phyloP scores from a whole-genome alignment of 805 yeast species.

The Metschnikowia corniflorae region DNA sequence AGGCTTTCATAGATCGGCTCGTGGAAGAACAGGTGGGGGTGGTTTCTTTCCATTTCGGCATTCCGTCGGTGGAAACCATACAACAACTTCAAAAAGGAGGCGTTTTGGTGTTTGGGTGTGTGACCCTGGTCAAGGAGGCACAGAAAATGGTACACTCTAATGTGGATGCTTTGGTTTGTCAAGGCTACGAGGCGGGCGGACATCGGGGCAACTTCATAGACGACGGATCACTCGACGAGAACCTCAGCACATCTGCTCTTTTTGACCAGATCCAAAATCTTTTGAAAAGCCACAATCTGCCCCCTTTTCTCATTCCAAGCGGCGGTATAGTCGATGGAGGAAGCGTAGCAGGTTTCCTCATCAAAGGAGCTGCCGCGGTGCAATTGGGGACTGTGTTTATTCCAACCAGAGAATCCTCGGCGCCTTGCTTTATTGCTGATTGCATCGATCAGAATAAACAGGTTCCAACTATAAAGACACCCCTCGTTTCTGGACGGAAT shows the following conservation, averaged over 20 bases:
- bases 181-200: conserved; percentile 66
- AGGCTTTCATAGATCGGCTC: conserved; percentile 18
- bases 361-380: conserved; percentile 48
- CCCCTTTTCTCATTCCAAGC: conserved; percentile 42
- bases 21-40: conserved; percentile 35
- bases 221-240: conserved; percentile 26
- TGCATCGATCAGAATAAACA: conserved; percentile 6
- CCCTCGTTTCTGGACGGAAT: conserved; percentile 35
- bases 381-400: conserved; percentile 56
- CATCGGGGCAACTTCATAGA: conserved; percentile 50
- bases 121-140: conserved; percentile 47
- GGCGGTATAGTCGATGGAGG: conserved; percentile 47
- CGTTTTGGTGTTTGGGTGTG: conserved; percentile 43
- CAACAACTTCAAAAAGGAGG: conserved; percentile 32
- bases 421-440: conserved; percentile 19
- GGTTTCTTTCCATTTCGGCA: conserved; percentile 54
- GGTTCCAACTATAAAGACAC: conserved; percentile 29
- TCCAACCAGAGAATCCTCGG: conserved; percentile 28
- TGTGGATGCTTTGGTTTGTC: conserved; percentile 49
- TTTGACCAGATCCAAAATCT: conserved; percentile 20
- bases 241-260: conserved; percentile 33
- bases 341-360: conserved; percentile 28
- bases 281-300: conserved; percentile 8
- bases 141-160: conserved; percentile 23
- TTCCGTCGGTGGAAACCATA: conserved; percentile 33